Percentiles rank a stretch among this genome's conserved stretches.
phyloP scores from a whole-genome alignment of 441 rosid species.

The Manihot esculenta region DNA sequence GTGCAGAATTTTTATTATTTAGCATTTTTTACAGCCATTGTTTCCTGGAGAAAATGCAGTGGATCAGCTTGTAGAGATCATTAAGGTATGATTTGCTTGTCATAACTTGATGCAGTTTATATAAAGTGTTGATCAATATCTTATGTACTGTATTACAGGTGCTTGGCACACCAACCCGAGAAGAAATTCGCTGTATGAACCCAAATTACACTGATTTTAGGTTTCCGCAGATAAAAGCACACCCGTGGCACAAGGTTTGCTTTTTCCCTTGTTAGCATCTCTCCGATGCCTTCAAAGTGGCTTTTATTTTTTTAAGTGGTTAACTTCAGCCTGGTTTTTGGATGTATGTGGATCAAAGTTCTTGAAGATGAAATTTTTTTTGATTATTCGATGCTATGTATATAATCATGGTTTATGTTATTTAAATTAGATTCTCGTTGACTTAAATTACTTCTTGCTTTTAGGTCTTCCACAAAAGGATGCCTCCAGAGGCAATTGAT shows the following conservation, averaged over 20 bases:
- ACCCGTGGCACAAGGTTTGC: constrained; percentile 97
- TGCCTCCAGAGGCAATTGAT: constrained; percentile 98
- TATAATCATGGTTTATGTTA: too few relatives aligned
- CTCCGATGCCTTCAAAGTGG: background rate
- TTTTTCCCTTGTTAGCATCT: background rate
- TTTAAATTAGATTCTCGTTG: background rate
- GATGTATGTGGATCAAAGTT: background rate
- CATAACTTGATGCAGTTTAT: background rate
- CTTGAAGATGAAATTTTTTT: background rate
- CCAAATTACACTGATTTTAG: constrained; percentile 92
- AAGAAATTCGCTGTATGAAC: constrained; percentile 98
- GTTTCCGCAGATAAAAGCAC: constrained; percentile 98
- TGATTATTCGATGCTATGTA: background rate
- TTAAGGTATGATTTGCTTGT: constrained; percentile 53
- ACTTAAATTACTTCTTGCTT: background rate
- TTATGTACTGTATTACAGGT: constrained; percentile 47
- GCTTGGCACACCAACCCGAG: constrained; percentile 98
- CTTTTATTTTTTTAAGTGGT: background rate
- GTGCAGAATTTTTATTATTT: background rate
- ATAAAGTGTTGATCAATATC: constrained; percentile 9
- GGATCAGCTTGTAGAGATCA: constrained; percentile 97
- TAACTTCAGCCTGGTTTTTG: background rate
- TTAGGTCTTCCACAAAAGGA: constrained; percentile 89
- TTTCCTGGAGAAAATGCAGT: constrained; percentile 99
- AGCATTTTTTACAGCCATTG: constrained; percentile 56